Evolutionary conservation across 2,329 filamentous ascomycete species (phyloP), one percentile per base, ranked within the genome.

Genomic region (Penicillium sp.): DNA sequence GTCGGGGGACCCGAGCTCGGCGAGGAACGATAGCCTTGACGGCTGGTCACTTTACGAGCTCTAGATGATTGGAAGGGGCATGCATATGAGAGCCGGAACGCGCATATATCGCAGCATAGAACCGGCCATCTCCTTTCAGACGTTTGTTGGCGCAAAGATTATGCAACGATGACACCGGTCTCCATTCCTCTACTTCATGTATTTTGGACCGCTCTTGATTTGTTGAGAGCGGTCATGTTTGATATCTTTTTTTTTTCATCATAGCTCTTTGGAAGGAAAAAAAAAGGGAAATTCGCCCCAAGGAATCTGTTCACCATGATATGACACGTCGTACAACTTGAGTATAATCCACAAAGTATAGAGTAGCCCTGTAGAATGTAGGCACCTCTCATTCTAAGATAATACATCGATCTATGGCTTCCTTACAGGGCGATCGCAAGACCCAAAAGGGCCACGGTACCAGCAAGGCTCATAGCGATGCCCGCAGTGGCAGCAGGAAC

Each of bases 1-100:
- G 62, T 57, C 51, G 45, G 62, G 60, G 68, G 65, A 60, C 62
- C 67, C 63, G 66, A 71, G 56, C 60, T 60, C 69, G 35, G 60
- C 59, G 38, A 50, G 61, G 40, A 63, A 71, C 71, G 75, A 78
- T 58, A 74, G 76, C 65, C 75, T 85, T 62, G 87, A 90, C 76
- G 87, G 87, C 63, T 90, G 88, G 88, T 85, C 85, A 69, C 82
- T 88, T 71, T 90, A 90, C 72, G 87, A 85, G 71, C 76, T 90
- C 60, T 88, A 68, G 68, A 53, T 40, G 30, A 55, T 44, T 33
- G 50, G 37, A 28, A 24, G 53, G 49, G 53, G 33, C 37, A 60
- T 60, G 22, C 44, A 44, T 51, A 44, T 49, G 59, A 45, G 24
- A 35, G 30, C 19, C 28, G 56, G 26, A 26, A 37, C 9, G 35